These are phyloP conservation scores for Kodamaea plutei DNA, from an alignment of 1,139 yeast species.

Conservation along the genomic window DNA sequence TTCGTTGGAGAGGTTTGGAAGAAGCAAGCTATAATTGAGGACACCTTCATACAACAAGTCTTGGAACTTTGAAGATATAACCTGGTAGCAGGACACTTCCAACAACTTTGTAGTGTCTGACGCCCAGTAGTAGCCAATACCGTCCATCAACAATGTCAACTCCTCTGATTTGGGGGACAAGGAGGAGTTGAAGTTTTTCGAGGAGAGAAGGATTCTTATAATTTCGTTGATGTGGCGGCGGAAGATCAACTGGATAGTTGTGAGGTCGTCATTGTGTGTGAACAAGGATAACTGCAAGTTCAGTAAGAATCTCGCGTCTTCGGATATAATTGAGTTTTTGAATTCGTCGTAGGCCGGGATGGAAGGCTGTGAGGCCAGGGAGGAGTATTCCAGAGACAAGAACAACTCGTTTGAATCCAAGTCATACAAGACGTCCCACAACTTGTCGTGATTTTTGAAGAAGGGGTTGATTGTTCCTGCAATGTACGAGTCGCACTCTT, in stretches of 20 bases:
- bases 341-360: conserved; percentile 14
- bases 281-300: conserved; percentile 42
- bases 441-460: conserved; percentile 51
- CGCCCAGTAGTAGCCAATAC: conserved; percentile 44
- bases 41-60: conserved; percentile 31
- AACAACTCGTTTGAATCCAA: conserved; percentile 47
- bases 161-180: conserved; percentile 20
- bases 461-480: conserved; percentile 71
- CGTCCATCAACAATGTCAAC: conserved; percentile 34
- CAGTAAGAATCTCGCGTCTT: conserved; percentile 46
- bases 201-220: conserved; percentile 36
- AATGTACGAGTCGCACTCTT: conserved; percentile 50
- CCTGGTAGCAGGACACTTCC: conserved; percentile 43
- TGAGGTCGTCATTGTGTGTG: conserved; percentile 46
- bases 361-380: conserved; percentile 1
- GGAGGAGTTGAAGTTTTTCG: conserved; percentile 32
- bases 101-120: conserved; percentile 40
- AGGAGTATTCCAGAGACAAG: conserved; percentile 20
- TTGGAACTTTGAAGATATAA: conserved; percentile 37
- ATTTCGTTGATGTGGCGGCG: conserved; percentile 47
- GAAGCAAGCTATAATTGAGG: conserved; percentile 30
- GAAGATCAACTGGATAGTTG: conserved; percentile 45
- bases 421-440: conserved; percentile 60
- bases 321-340: conserved; percentile 39
- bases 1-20: conserved; percentile 41